Percentiles rank a stretch among this genome's conserved stretches.
These are phyloP conservation scores for Verbena officinalis DNA, from an alignment of 257 asterid species.

Conservation along the genomic window DNA sequence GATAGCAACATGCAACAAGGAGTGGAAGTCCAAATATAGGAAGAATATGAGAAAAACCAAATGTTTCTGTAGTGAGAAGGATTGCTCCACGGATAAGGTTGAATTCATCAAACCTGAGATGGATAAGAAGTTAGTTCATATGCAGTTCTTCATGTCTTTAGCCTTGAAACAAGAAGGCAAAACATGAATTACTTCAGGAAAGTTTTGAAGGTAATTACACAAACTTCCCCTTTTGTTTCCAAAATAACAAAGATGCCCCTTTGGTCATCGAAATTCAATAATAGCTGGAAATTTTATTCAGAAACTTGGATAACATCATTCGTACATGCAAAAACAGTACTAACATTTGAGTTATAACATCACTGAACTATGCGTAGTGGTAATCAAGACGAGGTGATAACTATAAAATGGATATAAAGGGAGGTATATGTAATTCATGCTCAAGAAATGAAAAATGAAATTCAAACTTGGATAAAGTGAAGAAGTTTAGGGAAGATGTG, in stretches of 20 bases:
- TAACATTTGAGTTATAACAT: too few species aligned
- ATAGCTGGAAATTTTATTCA: too few species aligned
- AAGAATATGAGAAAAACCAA: slow-evolving; percentile 84
- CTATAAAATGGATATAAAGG: too few species aligned
- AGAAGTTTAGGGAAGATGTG: not conserved
- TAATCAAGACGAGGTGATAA: too few species aligned
- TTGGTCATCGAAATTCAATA: too few species aligned
- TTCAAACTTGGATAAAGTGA: slow-evolving; percentile 5
- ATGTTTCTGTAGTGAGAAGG: slow-evolving; percentile 85
- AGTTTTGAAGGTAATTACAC: too few species aligned
- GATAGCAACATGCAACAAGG: slow-evolving; percentile 49
- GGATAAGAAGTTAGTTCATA: slow-evolving; percentile 2
- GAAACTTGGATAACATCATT: too few species aligned
- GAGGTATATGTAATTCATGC: not conserved
- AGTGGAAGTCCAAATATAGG: slow-evolving; percentile 86
- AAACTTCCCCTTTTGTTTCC: too few species aligned
- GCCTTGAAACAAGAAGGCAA: too few species aligned
- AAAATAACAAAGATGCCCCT: too few species aligned
- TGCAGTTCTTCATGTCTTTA: slow-evolving; percentile 1
- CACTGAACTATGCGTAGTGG: not conserved
- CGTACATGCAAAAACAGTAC: too few species aligned
- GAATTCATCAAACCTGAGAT: slow-evolving; percentile 87
- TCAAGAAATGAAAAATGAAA: not conserved
- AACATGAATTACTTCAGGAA: too few species aligned
- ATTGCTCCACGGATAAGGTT: slow-evolving; percentile 81